Conservation (phyloP, 2,329 filamentous ascomycete species). For the Cucurbitaria berberidis region DNA sequence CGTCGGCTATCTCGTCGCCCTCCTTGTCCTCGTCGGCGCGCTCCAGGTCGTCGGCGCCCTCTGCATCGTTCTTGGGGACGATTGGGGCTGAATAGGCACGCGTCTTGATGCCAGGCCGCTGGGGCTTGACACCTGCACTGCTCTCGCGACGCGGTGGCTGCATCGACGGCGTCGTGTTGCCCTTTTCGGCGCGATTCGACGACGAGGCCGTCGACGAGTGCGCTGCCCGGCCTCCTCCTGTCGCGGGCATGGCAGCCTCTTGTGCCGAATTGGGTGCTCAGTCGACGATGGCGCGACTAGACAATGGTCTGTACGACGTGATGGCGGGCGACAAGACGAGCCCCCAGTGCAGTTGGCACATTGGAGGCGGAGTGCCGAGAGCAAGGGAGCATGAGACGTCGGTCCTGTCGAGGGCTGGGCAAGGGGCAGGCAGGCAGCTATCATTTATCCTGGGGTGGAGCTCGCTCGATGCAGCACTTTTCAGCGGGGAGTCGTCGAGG, state of each 20-base stretch:
- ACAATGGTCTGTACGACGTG: constrained; percentile 27
- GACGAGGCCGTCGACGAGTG: constrained; percentile 10
- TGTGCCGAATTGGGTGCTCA: constrained; percentile 2
- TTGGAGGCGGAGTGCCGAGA: constrained; percentile 12
- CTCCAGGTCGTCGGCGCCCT: constrained; percentile 22
- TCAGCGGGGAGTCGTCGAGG: neutral
- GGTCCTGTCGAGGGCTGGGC: neutral
- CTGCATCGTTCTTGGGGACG: constrained; percentile 35
- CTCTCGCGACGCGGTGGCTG: constrained; percentile 27
- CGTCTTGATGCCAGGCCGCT: constrained; percentile 42
- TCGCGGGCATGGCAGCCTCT: constrained; percentile 18
- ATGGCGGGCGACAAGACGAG: constrained; percentile 25
- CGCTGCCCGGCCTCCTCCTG: constrained; percentile 20
- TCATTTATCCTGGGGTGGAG: too few relatives aligned
- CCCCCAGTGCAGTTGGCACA: constrained; percentile 29
- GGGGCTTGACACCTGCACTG: constrained; percentile 16
- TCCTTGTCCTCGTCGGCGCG: constrained; percentile 66
- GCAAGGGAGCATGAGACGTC: neutral
- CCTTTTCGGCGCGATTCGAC: constrained; percentile 30
- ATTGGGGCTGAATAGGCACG: constrained; percentile 49
- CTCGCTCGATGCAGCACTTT: too few relatives aligned
- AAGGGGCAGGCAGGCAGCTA: too few relatives aligned
- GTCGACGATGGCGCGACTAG: constrained; percentile 11
- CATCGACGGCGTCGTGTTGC: constrained; percentile 35
- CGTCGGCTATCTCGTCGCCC: constrained; percentile 46